Conservation (phyloP, 805 yeast species). For the Pichia cephalocereana region DNA sequence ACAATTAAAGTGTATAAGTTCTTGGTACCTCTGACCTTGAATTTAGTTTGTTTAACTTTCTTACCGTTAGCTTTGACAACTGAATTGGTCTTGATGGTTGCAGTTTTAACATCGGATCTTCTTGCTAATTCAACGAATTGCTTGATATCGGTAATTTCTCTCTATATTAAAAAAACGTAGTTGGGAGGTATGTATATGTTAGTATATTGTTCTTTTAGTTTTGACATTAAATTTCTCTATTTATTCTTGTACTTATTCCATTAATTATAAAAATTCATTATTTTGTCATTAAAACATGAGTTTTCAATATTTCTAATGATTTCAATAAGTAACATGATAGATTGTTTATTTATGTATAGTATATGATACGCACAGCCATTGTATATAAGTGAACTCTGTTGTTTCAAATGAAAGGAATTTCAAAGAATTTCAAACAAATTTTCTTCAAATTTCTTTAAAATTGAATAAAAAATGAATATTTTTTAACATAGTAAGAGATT, state of each 20-base stretch:
- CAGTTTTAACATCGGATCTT: conserved; percentile 90
- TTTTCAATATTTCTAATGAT: too few relatives aligned
- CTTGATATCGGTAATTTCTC: conserved; percentile 92
- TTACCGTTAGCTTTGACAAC: conserved; percentile 75
- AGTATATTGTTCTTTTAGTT: conserved; percentile 8
- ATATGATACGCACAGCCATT: conserved; percentile 1
- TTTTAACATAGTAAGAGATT: too few relatives aligned
- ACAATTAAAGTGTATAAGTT: conserved; percentile 92
- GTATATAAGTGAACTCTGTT: not conserved
- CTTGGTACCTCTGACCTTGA: conserved; percentile 97
- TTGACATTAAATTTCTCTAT: too few relatives aligned
- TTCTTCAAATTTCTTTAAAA: too few relatives aligned
- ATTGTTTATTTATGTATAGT: not conserved
- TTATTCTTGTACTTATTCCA: too few relatives aligned
- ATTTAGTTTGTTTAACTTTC: conserved; percentile 88
- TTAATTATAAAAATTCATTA: too few relatives aligned
- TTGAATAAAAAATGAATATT: too few relatives aligned
- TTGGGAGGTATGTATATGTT: conserved; percentile 7
- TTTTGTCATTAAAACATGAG: too few relatives aligned
- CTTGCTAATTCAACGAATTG: conserved; percentile 93
- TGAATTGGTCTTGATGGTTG: conserved; percentile 90
- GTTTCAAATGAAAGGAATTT: not conserved
- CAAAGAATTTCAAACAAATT: too few relatives aligned
- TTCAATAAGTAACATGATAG: too few relatives aligned
- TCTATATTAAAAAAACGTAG: conserved; percentile 13